These are phyloP conservation scores for Castanopsis chinensis DNA, from an alignment of 306 rosid species.

Conservation along the genomic window DNA sequence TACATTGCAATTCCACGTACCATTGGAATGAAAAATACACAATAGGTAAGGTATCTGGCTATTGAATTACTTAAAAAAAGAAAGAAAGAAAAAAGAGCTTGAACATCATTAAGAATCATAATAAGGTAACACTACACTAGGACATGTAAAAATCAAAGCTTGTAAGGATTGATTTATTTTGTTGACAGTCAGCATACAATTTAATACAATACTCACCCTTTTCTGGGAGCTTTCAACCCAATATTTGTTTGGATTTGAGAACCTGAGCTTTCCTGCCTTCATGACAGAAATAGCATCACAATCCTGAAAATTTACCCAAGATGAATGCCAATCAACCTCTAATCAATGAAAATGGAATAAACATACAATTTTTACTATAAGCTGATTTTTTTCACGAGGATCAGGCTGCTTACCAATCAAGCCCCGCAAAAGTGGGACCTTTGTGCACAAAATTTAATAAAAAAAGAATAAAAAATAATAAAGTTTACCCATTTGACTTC, in stretches of 20 bases:
- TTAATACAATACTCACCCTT: constrained; percentile 57
- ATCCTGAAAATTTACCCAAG: constrained; percentile 45
- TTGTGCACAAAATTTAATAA: too few species aligned
- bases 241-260: constrained; percentile 78
- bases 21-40: neutral
- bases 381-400: neutral
- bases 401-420: too few species aligned
- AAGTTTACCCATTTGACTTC: too few species aligned
- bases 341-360: constrained; percentile 1
- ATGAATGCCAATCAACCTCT: constrained; percentile 3
- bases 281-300: constrained; percentile 67
- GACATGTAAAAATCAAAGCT: too few species aligned
- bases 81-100: too few species aligned
- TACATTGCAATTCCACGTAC: neutral
- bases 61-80: neutral
- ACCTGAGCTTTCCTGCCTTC: constrained; percentile 79
- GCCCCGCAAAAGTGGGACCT: too few species aligned
- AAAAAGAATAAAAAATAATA: neutral
- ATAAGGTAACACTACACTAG: too few species aligned
- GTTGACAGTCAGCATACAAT: neutral
- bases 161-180: too few species aligned
- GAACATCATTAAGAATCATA: too few species aligned
- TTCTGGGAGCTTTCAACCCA: constrained; percentile 95
- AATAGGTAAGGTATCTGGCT: neutral
- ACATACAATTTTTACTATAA: neutral